A percentile compares a stretch with the other conserved stretches of the same genome.
phyloP scores from a whole-genome alignment of 257 asterid species.

The Ilex asprella region DNA sequence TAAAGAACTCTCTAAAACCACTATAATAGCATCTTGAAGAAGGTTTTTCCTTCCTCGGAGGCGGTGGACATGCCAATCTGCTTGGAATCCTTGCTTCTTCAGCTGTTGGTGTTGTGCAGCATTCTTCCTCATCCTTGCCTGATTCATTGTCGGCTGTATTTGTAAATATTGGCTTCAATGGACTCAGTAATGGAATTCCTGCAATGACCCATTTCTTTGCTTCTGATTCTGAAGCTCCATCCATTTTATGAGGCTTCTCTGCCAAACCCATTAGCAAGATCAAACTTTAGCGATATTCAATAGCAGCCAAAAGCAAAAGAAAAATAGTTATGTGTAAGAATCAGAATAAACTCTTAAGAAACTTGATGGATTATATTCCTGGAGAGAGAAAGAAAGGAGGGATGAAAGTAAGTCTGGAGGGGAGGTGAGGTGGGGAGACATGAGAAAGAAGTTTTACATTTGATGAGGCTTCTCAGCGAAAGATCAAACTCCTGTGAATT shows the following conservation, averaged over 20 bases:
- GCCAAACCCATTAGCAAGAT: constrained; percentile 24
- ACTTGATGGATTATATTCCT: constrained; percentile 2
- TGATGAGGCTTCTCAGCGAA: too few species aligned
- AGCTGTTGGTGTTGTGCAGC: constrained; percentile 35
- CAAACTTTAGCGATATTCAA: background rate
- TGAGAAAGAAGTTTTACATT: too few species aligned
- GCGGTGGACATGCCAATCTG: constrained; percentile 31
- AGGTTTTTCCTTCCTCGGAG: constrained; percentile 34
- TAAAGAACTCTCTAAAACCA: constrained; percentile 19
- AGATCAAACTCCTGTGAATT: too few species aligned
- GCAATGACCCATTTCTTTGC: constrained; percentile 27
- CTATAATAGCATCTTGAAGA: constrained; percentile 23
- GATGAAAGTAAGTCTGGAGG: background rate
- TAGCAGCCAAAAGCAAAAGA: constrained; percentile 8
- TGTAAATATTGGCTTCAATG: constrained; percentile 24
- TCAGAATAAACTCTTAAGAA: constrained; percentile 10
- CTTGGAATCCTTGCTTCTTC: constrained; percentile 27
- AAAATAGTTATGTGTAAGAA: background rate
- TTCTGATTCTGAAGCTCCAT: constrained; percentile 18
- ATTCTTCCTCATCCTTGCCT: constrained; percentile 12
- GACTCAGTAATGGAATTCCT: constrained; percentile 27
- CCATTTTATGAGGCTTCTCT: constrained; percentile 19
- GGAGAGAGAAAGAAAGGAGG: constrained; percentile 12
- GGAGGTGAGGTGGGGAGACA: too few species aligned
- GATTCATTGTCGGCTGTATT: constrained; percentile 12